Evolutionary conservation across 192 early-diverging fungal species (phyloP).

Genomic region (Gamsiella multidivaricata): DNA sequence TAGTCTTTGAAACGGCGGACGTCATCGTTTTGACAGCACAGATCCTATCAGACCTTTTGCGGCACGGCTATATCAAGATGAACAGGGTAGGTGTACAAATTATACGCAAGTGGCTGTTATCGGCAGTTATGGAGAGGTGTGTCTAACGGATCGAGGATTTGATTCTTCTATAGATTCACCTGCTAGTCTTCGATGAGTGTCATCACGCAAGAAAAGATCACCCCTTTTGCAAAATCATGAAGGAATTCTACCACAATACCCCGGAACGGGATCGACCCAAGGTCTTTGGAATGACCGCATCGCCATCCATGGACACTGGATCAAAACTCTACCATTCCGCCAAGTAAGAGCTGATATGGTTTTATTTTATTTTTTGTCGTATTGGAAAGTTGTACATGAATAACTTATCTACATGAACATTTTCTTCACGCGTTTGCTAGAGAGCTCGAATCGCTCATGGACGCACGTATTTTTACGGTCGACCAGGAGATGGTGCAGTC

Average conservation of each 20-base stretch:
- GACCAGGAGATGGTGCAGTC: constrained; percentile 37
- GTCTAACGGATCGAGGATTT: background rate
- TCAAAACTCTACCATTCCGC: constrained; percentile 28
- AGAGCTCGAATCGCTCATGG: constrained; percentile 66
- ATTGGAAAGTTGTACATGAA: background rate
- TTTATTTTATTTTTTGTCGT: background rate
- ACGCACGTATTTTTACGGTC: constrained; percentile 69
- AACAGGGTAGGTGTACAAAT: constrained; percentile 59
- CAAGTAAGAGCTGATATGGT: no score
- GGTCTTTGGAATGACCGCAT: constrained; percentile 95
- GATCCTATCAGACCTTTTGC: constrained; percentile 83
- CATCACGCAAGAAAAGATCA: constrained; percentile 87
- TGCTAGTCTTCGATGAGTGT: constrained; percentile 96
- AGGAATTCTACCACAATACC: constrained; percentile 73
- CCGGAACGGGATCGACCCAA: constrained; percentile 68
- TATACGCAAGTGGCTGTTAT: no score
- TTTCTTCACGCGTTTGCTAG: constrained; percentile 9
- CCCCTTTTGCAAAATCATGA: constrained; percentile 85
- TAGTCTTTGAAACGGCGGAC: constrained; percentile 64
- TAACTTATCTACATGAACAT: background rate
- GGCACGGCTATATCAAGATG: constrained; percentile 73
- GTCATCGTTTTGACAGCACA: constrained; percentile 92
- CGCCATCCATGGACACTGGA: constrained; percentile 69
- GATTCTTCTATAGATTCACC: constrained; percentile 65
- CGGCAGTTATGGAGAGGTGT: no score